Conservation (phyloP, 805 yeast species). For the Myxozyma udenii region DNA sequence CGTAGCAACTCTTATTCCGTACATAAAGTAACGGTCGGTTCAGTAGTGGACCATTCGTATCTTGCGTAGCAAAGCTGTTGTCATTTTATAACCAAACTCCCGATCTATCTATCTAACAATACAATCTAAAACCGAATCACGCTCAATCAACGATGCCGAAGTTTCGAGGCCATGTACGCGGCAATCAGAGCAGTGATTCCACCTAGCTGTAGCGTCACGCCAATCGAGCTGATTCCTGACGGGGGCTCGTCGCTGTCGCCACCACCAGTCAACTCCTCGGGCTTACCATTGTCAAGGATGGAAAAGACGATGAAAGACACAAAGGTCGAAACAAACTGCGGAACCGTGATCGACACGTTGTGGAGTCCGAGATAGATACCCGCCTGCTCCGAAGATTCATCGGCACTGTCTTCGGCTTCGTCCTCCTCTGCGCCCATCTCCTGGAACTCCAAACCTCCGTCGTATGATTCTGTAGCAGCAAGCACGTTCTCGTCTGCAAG, state of each 20-base stretch:
- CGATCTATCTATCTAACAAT: too few species aligned
- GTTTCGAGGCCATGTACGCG: slow-evolving; percentile 33
- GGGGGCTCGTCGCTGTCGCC: slow-evolving; percentile 29
- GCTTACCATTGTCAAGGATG: slow-evolving; percentile 29
- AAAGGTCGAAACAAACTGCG: slow-evolving; percentile 42
- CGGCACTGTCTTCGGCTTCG: slow-evolving; percentile 9
- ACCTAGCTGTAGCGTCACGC: slow-evolving; percentile 41
- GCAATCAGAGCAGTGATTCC: slow-evolving; percentile 39
- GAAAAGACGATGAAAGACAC: slow-evolving; percentile 41
- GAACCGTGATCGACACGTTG: slow-evolving; percentile 42
- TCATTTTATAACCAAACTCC: too few species aligned
- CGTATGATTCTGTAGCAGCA: background rate
- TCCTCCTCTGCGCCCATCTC: too few species aligned
- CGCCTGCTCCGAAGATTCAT: slow-evolving; percentile 33
- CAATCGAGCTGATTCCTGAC: slow-evolving; percentile 40
- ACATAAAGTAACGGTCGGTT: too few species aligned
- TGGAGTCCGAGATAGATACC: slow-evolving; percentile 43
- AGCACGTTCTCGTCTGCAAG: background rate
- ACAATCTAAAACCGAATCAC: too few species aligned
- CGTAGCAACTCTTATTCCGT: too few species aligned
- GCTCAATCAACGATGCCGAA: slow-evolving; percentile 14
- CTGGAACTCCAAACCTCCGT: background rate
- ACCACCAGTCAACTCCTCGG: slow-evolving; percentile 24
- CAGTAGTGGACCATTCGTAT: too few species aligned
- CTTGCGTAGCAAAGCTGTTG: too few species aligned